Conservation (phyloP, 75 land plant species). For the Larix kaempferi region DNA sequence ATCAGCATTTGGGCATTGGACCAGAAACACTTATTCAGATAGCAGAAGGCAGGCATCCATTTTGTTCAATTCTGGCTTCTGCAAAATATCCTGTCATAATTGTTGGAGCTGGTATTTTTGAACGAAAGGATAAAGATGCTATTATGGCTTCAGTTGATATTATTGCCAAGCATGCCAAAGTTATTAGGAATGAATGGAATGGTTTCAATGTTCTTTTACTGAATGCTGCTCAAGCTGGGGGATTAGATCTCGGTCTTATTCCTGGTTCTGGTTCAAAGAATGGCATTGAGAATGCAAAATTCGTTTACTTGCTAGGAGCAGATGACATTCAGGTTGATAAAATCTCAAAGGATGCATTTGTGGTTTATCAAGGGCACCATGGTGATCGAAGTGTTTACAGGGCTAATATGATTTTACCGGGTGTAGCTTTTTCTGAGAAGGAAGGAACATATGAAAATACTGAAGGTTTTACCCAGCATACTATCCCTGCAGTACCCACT, state of each 20-base stretch:
- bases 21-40: slow-evolving; percentile 79
- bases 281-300: slow-evolving; percentile 55
- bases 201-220: slow-evolving; percentile 85
- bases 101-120: slow-evolving; percentile 87
- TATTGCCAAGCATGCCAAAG: slow-evolving; percentile 59
- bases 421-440: slow-evolving; percentile 89
- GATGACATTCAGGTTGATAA: slow-evolving; percentile 80
- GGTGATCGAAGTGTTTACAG: slow-evolving; percentile 90
- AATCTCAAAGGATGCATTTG: slow-evolving; percentile 88
- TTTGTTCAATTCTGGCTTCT: slow-evolving; percentile 54
- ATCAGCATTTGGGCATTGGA: slow-evolving; percentile 73
- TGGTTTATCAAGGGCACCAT: slow-evolving; percentile 99
- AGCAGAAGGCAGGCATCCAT: slow-evolving; percentile 92
- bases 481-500: slow-evolving; percentile 90
- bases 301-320: slow-evolving; percentile 90
- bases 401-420: slow-evolving; percentile 89
- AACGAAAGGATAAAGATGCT: slow-evolving; percentile 78
- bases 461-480: slow-evolving; percentile 86
- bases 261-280: slow-evolving; percentile 41
- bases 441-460: slow-evolving; percentile 97
- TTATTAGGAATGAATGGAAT: slow-evolving; percentile 80
- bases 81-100: slow-evolving; percentile 85
- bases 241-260: slow-evolving; percentile 80
- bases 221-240: slow-evolving; percentile 93
- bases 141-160: slow-evolving; percentile 64